Base-by-base conservation (phyloP, 1,284 basidiomycete genomes). In the Marasmius oreades region DNA sequence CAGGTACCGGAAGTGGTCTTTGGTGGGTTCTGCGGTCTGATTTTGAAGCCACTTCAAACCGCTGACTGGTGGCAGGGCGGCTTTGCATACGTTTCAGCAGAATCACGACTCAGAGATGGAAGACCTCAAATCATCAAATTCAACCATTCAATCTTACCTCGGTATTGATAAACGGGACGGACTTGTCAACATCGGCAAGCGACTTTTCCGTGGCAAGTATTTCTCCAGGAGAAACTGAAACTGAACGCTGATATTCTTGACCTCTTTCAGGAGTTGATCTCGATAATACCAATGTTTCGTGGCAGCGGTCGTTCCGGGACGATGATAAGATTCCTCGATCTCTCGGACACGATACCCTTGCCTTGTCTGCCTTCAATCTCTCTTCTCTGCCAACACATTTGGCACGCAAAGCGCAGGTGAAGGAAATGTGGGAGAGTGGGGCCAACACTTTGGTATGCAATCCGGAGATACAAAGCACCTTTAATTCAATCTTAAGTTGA, bases 381-480 rank as follows among this genome's bases (percentile, higher is more conserved):
- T 87, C 90, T 14, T 82, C 89, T 6, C 75, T 95, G 14, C 75
- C 84, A 2, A 86, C 79, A 10, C 71, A 83, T 43, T 63, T 82
- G 7, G 80, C 84, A 5, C 82, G 90, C 50, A 88, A 86, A 69
- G 74, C 79, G 3, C 70, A 93, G 44, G 79, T 95, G 6, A 85
- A 87, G 63, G 84, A 92, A 63, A 90, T 96, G 80, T 97, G 94
- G 94, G 80, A 91, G 51, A 93, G 90, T 62, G 92, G 90, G 31
- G 93, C 93, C 33, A 82, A 89, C 64, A 81, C 85, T 14, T 84
- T 95, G 51, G 90, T 92, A 64, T 62, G 78, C 66, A 16, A 39
- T 26, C 53, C n/a, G 16, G 12, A 3, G 22, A 14, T 16, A 14
- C 8, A 3, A 12, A 10, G 22, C 24, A 20, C 4, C 11, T 5